Base-by-base conservation (phyloP, 768 basidiomycete genomes). In the Cystofilobasidium capitatum region DNA sequence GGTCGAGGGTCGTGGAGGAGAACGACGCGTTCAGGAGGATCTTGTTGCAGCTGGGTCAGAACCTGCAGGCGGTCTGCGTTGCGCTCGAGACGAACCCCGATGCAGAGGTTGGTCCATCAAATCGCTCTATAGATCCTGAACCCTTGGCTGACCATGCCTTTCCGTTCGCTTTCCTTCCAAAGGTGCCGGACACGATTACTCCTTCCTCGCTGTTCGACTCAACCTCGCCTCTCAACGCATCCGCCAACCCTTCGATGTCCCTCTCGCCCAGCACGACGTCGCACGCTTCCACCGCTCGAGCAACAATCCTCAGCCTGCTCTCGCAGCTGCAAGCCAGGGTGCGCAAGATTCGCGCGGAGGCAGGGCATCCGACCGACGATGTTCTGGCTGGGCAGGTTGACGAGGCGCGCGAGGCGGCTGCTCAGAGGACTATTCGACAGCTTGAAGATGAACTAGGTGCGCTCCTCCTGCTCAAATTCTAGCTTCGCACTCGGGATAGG, bases 21-120 rank as follows among this genome's bases (percentile, higher is more conserved):
- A 89, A 86, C 62, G 73, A 81, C 37, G 78, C 79, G 40, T 79
- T 91, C 40, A 83, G 83, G 63, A 82, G 81, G 36, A 76, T 88
- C 33, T 74, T 88, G 4, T 73, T 91, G 59, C 80, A 80, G 44
- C 79, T 83, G 8, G 83, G 85, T 40, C 89, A 89, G 71, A 84
- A 85, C 66, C 74, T 88, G 22, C 68, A 71, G 33, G 26, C 36
- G 26, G 63, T 68, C 0, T 84, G 86, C 73, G 76, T 79, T 20
- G 75, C 85, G 58, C 64, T 70, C 63, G 45, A 49, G 13, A 26
- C 55, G 22, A 37, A 26, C 29, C 6, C 65, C 33, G 58, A 60
- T 13, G 20, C 22, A 3, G 51, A 64, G 10, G 51, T 51, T 5
- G 14, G 29, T 49, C 20, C 29, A 2, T n/a, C 13, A 5, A 3